Evolutionary conservation across 352 stramenopile genomes (phyloP).

Genomic region (Phytophthora meadii): DNA sequence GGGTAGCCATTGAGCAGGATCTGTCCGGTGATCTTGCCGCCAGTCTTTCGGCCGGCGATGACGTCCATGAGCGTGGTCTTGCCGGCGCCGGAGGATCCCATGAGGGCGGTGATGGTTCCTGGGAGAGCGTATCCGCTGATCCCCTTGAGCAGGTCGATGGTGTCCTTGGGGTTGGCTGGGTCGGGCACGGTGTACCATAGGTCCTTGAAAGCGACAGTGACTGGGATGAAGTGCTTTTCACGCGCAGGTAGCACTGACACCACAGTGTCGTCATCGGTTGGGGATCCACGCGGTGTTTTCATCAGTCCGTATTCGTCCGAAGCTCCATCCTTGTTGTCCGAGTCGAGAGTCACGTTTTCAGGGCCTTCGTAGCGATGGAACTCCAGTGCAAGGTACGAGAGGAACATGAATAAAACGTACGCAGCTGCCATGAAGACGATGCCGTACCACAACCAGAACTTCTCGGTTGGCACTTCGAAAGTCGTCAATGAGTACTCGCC

Average conservation of each 20-base stretch:
- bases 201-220: no score
- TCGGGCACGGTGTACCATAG: no score
- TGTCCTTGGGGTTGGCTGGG: no score
- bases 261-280: conserved; percentile 1
- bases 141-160: no score
- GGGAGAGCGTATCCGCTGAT: no score
- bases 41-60: no score
- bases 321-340: not conserved
- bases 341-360: conserved; percentile 11
- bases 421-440: conserved; percentile 5
- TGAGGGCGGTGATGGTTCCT: no score
- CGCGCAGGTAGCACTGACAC: not conserved
- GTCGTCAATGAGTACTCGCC: conserved; percentile 9
- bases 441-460: conserved; percentile 24
- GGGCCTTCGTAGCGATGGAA: conserved; percentile 9
- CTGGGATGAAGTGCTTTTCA: conserved; percentile 1
- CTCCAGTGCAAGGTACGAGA: conserved; percentile 15
- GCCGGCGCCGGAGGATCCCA: no score
- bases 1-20: no score
- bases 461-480: conserved; percentile 15
- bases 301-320: conserved; percentile 2
- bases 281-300: not conserved
- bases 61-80: no score
- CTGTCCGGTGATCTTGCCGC: no score
- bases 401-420: conserved; percentile 18